Percentiles rank a stretch among this genome's conserved stretches.
These are phyloP conservation scores for Tephrocybe sp. DNA, from an alignment of 768 basidiomycete species.

Conservation along the genomic window DNA sequence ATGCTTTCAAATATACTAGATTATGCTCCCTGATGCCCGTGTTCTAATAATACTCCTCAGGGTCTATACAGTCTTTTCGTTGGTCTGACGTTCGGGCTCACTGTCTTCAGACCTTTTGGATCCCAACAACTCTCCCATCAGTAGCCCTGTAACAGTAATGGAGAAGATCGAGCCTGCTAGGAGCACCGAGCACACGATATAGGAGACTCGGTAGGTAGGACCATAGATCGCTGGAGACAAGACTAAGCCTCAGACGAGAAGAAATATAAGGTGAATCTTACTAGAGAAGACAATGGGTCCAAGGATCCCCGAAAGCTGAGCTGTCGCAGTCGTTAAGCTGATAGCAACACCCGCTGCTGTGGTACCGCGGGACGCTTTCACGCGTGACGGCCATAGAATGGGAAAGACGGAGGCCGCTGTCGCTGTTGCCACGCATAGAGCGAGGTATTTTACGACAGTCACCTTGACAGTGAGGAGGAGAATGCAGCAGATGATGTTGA, in stretches of 20 bases:
- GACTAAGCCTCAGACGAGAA: no score
- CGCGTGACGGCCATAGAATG: conserved; percentile 15
- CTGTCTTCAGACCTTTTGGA: not conserved
- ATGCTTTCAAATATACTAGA: not conserved
- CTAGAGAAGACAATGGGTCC: conserved; percentile 16
- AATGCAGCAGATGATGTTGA: conserved; percentile 14
- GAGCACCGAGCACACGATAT: conserved; percentile 8
- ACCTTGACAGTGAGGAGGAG: conserved; percentile 12
- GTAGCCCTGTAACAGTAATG: conserved; percentile 4
- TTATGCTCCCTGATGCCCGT: no score
- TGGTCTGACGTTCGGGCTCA: not conserved
- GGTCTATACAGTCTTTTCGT: not conserved
- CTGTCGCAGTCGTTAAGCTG: conserved; percentile 10
- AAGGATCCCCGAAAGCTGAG: conserved; percentile 15
- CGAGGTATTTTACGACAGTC: conserved; percentile 11
- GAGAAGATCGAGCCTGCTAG: conserved; percentile 10
- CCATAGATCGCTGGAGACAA: conserved; percentile 14
- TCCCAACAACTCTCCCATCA: conserved; percentile 9
- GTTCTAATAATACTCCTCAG: not conserved
- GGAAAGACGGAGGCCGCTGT: conserved; percentile 14
- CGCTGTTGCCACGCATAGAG: conserved; percentile 12
- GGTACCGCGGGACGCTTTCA: conserved; percentile 13
- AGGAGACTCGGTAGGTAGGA: conserved; percentile 16
- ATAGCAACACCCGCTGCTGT: conserved; percentile 13
- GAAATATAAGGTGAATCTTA: not conserved